phyloP scores from a whole-genome alignment of 2,329 filamentous ascomycete genomes.

The Thermochaetoides dissita region DNA sequence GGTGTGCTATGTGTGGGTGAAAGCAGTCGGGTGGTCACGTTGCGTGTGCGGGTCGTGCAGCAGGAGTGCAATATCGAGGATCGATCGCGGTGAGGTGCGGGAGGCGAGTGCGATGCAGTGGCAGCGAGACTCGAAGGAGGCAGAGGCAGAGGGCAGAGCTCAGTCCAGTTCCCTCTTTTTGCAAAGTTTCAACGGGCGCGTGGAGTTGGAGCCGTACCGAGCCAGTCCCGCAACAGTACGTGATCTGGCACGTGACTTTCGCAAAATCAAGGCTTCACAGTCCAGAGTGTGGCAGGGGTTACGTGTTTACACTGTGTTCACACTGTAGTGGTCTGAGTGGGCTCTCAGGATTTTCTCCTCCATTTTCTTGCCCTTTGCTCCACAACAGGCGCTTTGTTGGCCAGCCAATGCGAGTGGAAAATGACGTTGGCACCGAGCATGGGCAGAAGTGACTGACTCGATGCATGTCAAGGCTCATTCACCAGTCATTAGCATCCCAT shows the following conservation, averaged over 20 bases:
- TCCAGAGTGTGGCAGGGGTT: too few species aligned
- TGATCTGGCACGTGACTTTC: constrained; percentile 12
- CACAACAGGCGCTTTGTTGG: too few species aligned
- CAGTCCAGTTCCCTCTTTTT: constrained; percentile 11
- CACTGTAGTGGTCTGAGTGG: too few species aligned
- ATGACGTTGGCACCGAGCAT: too few species aligned
- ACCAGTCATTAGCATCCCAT: too few species aligned
- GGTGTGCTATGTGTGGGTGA: background rate
- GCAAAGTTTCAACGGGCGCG: constrained; percentile 17
- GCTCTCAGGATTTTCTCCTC: too few species aligned
- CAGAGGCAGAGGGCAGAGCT: constrained; percentile 5
- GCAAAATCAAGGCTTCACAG: too few species aligned
- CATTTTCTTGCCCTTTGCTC: too few species aligned
- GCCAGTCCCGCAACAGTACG: constrained; percentile 11
- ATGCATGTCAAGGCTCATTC: too few species aligned
- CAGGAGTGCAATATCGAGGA: background rate
- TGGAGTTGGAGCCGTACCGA: constrained; percentile 13
- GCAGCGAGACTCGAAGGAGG: background rate
- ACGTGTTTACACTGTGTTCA: too few species aligned
- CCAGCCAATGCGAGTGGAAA: too few species aligned
- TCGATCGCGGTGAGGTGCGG: constrained; percentile 4
- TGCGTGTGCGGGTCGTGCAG: background rate
- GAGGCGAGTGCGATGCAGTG: constrained; percentile 3
- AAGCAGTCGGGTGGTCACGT: background rate
- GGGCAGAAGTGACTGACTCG: too few species aligned